Base-by-base conservation (phyloP, 305 asterid species). In the Fraxinus greggii region DNA sequence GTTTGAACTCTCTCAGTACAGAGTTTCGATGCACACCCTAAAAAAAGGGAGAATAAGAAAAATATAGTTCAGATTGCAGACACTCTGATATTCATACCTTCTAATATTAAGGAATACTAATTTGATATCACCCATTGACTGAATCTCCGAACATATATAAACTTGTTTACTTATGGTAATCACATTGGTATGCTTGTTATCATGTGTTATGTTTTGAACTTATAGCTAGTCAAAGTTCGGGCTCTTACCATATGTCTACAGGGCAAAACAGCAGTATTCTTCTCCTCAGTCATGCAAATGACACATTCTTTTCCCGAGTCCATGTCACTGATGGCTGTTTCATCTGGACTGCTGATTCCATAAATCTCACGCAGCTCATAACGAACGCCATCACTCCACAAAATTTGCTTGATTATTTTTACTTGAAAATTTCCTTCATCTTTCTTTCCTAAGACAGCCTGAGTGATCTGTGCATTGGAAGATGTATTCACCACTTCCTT, bases 281-380 rank as follows among this genome's bases (percentile, higher is more conserved):
- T 95, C 72, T 83, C 95, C 85, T 93, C 98, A 31, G 98, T 95
- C 97, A 95, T 89, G 87, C 99, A 95, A 87, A 95, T 93, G 80
- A 94, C 94, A 72, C 99, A 95, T 79, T 93, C 99, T 90, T 94
- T 92, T 80, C 96, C 99, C 0, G 91, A 89, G 33, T 90, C 95
- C 87, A 88, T 69, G 36, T 90, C 87, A 69, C 80, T 90, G 77
- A 90, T 79, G 51, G 92, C 31, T 74, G 88, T 76, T 82, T 90
- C 98, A 76, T 81, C 90, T 7, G 95, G 83, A 81, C 87, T 84
- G 54, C 89, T 84, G 76, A 95, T 91, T 80, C 98, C 98, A 81
- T 87, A 95, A 78, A 95, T 89, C 86, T 95, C 98, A 82, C 93
- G 93, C 83, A 95, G 87, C 90, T 95, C 98, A 86, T 95, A 95